Conservation (phyloP, 805 yeast genomes). For the Wickerhamomyces hampshirensis region DNA sequence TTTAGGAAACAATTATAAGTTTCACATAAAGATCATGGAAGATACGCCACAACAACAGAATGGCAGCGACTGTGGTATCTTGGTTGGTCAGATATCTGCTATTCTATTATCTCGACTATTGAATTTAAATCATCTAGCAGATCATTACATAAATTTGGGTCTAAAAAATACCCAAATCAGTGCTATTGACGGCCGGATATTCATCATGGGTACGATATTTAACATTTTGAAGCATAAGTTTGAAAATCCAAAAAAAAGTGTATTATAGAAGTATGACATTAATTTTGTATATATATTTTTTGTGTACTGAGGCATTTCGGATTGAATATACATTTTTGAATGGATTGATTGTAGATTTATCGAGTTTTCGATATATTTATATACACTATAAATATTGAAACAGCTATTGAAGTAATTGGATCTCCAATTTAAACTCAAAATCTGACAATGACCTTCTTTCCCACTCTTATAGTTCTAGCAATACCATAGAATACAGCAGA, state of each 20-base stretch:
- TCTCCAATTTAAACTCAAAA: constrained; percentile 4
- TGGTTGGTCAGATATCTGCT: constrained; percentile 31
- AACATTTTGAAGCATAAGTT: constrained; percentile 25
- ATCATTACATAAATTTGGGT: constrained; percentile 32
- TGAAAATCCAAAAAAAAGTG: background rate
- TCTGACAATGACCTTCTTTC: constrained; percentile 29
- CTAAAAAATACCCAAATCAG: constrained; percentile 38
- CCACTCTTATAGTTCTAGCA: constrained; percentile 43
- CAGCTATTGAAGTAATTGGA: too few species aligned
- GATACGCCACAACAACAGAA: constrained; percentile 55
- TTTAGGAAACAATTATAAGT: constrained; percentile 12
- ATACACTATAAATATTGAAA: too few species aligned
- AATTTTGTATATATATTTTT: too few species aligned
- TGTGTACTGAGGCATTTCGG: too few species aligned
- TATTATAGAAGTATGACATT: too few species aligned
- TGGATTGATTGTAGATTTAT: too few species aligned
- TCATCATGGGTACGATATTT: constrained; percentile 32
- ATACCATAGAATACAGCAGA: constrained; percentile 36
- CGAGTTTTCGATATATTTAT: too few species aligned
- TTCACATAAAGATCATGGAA: constrained; percentile 18
- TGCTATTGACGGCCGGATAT: constrained; percentile 44
- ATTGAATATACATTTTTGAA: too few species aligned
- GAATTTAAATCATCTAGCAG: constrained; percentile 20
- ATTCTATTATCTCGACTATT: constrained; percentile 30
- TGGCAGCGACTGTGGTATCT: constrained; percentile 61